Conservation (phyloP, 225 moss, liverwort and hornwort species). For the Asterella californica region DNA sequence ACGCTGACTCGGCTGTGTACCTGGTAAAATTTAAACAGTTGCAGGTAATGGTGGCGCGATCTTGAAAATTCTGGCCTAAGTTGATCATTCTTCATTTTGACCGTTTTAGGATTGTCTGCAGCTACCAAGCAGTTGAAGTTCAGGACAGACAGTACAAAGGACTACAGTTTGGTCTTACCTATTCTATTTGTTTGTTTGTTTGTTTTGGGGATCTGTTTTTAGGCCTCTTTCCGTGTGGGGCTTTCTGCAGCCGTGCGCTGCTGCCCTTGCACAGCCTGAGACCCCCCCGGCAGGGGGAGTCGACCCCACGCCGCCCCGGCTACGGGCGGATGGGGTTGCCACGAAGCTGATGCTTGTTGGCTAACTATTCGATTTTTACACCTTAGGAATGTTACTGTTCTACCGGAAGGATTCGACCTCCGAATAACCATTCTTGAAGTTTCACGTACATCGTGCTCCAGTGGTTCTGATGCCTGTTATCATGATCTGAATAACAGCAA, state of each 20-base stretch:
- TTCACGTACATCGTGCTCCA: not conserved
- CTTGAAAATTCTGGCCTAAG: not conserved
- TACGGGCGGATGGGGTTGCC: too few relatives aligned
- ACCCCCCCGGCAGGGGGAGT: too few relatives aligned
- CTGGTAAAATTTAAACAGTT: slow-evolving; percentile 90
- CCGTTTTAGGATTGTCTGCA: not conserved
- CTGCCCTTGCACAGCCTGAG: too few relatives aligned
- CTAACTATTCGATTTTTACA: too few relatives aligned
- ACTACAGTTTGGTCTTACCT: too few relatives aligned
- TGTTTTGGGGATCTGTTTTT: too few relatives aligned
- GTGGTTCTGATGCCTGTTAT: not conserved
- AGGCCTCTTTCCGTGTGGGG: too few relatives aligned
- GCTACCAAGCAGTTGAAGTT: not conserved
- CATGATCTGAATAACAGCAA: not conserved
- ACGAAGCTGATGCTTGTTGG: too few relatives aligned
- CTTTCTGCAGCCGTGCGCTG: too few relatives aligned
- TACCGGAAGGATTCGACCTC: too few relatives aligned
- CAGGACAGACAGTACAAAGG: not conserved
- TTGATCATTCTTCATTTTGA: not conserved
- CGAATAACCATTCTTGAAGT: not conserved
- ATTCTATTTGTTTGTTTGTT: too few relatives aligned
- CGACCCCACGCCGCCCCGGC: too few relatives aligned
- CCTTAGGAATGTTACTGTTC: not conserved
- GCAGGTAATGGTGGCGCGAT: slow-evolving; percentile 29
- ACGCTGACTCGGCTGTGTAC: slow-evolving; percentile 92